Percentiles rank a stretch among this genome's conserved stretches.
These are phyloP conservation scores for Colletotrichum sp. DNA, from an alignment of 2,329 filamentous ascomycete genomes.

Conservation along the genomic window DNA sequence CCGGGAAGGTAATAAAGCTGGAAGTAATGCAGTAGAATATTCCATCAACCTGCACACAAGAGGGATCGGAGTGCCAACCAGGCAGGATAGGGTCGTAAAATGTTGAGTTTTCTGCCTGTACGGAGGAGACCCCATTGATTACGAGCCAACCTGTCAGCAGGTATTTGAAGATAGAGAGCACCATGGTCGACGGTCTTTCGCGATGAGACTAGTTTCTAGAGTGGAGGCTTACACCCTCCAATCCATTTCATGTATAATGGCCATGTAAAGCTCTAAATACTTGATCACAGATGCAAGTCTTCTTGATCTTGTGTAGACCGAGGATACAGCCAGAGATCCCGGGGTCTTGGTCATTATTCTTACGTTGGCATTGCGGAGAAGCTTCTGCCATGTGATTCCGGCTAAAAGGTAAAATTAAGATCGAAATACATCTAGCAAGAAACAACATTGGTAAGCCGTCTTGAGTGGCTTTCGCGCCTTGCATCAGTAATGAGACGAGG, in stretches of 20 bases:
- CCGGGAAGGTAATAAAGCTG: background rate
- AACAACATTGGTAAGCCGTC: background rate
- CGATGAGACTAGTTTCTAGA: no score
- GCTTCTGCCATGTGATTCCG: background rate
- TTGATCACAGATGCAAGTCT: rapidly evolving
- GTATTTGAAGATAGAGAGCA: background rate
- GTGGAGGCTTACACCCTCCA: no score
- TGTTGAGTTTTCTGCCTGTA: background rate
- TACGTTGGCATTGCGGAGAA: rapidly evolving
- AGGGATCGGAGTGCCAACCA: background rate
- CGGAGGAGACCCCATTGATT: background rate
- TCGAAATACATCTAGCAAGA: background rate
- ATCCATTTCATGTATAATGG: no score
- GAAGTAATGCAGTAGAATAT: background rate
- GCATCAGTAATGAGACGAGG: rapidly evolving
- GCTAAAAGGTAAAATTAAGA: background rate
- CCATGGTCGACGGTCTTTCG: background rate
- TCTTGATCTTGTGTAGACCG: background rate
- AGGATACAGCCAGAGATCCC: background rate
- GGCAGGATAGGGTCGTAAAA: background rate
- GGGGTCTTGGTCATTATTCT: background rate
- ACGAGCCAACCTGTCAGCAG: background rate
- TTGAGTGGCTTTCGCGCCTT: background rate
- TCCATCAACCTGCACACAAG: background rate
- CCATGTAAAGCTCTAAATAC: background rate